Base-by-base conservation (phyloP, 2,329 filamentous ascomycete genomes). In the Diaporthe sp. region DNA sequence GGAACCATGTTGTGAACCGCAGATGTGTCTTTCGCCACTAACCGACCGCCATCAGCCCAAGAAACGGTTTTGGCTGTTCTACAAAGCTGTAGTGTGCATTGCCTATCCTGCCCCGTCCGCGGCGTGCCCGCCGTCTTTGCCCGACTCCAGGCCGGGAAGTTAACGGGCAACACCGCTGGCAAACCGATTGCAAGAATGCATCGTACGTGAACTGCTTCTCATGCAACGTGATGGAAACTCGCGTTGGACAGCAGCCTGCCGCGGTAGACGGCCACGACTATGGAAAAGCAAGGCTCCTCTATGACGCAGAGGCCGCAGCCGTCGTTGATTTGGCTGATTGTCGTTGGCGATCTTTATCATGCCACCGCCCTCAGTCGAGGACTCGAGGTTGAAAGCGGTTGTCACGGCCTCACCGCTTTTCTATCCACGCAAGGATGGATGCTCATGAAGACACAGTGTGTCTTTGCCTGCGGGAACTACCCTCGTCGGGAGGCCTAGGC, bases 1-100 rank as follows among this genome's bases (percentile, higher is more conserved):
- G 46, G 22, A 53, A 62, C 67, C 75, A 72, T 34, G 72, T 28
- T 17, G 73, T 75, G 72, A 70, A 61, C 60, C 75, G 31, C 55
- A 61, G 67, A 57, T 46, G 39, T 74, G 75, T 72, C 72, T 72
- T 72, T 65, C 49, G 72, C 73, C 72, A 76, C 75, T 62, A 49
- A 68, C 42, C 70, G 58, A 57, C 34, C 72, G 60, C 75, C 42
- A 31, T 55, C 60, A 76, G 60, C 72, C 60, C 53, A 61, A 42
- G 19, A 67, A 72, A 75, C 75, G 67, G 68, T 53, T 72, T 58
- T 68, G 67, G 44, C 65, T 60, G 75, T 75, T 53, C 68, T 71
- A 75, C 72, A 70, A 34, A 46, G n/a, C 22, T 31, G 34, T 31
- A 31, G 17, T 65, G 61, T 34, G 72, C 34, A 37, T 57, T 71